Base-by-base conservation (phyloP, 768 basidiomycete species). In the Leucocoprinus sp. region DNA sequence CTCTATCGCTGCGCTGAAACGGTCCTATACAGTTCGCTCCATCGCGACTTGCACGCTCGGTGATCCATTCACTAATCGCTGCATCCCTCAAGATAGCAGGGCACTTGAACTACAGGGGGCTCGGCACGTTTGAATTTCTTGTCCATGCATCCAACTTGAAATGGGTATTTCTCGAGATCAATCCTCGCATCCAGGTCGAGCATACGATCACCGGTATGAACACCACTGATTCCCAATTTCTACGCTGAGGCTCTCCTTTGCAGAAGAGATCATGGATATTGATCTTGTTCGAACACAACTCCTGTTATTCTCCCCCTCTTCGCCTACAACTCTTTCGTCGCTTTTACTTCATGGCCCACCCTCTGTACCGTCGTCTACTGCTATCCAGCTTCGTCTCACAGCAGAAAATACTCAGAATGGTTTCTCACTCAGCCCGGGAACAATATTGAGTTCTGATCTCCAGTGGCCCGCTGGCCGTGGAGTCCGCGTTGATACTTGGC, bases 141-240 rank as follows among this genome's bases (percentile, higher is more conserved):
- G 78, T 92, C 53, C 88, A 92, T 41, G 43, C 57, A 56, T 75
- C 82, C 52, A 72, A 75, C 55, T 75, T 76, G 50, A 68, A 84
- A 51, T 86, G 89, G 68, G 88, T 91, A 63, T 93, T 93, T 63
- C 84, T 93, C 52, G 89, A 92, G 61, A 89, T 92, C 52, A 90
- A 90, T 61, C 86, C 90, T 18, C 84, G 90, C 63, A 86, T 93
- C 44, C 91, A 93, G 61, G 91, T 93, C 60, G 91, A 93, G 60
- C 91, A 93, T 65, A 93, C 91, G 37, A 80, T 93, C 54, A 90
- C 91, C 46, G 86, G 85, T 81, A 55, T 29, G 67, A 55, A 22
- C 43, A 36, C 41, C 12, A 12, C 49, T 14, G 14, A 8, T 33
- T 15, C 17, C 17, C 31, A 7, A 17, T 4, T 40, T 14, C 18